Evolutionary conservation across 2,329 filamentous ascomycete genomes (phyloP), one percentile per base, ranked within the genome.

Genomic region (Pseudonectria buxi): DNA sequence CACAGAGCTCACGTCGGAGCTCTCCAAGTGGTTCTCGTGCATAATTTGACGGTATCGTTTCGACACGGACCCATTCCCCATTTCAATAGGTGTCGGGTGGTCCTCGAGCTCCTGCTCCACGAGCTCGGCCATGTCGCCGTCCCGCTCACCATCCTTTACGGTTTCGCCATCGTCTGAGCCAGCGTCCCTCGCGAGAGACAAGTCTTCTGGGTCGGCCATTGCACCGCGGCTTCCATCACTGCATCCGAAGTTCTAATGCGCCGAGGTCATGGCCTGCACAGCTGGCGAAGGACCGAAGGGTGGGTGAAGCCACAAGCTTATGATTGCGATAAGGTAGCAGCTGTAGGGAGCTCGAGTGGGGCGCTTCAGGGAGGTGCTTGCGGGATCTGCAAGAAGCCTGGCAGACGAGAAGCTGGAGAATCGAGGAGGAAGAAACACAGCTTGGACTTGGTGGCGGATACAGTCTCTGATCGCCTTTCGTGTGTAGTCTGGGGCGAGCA

Each of bases 1-100:
- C 15, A 66, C 56, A n/a, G 71, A 74, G 36, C 68, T 70, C 42
- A 71, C 64, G 36, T 76, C 72, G 7, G 73, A 76, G 13, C 51
- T 53, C 44, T 69, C 63, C 12, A 72, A 68, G 30, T 49, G 47
- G 14, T 62, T 59, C 26, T 67, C 61, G 34, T 60, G 59, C 22
- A 71, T 49, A 7, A 72, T 59, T 40, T 69, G 61, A 26, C 62
- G 65, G 47, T 71, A 71, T 36, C 63, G 63, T 43, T 62, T 64
- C 26, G 58, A 54, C 24, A 66, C 50, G 10, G 44, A 43, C 13
- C 47, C 45, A 22, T 53, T 53, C 10, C 42, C 46, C 35, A 54
- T 44, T 13, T 41, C 27, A 18, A 37, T 37, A 7, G 51, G 41
- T 16, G 49, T 41, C 14, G 41, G 32, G 26, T 45, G 44, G 30